Evolutionary conservation across 2,329 filamentous ascomycete genomes (phyloP), one percentile per base, ranked within the genome.

Genomic region (Rhinocladiella mackenziei): DNA sequence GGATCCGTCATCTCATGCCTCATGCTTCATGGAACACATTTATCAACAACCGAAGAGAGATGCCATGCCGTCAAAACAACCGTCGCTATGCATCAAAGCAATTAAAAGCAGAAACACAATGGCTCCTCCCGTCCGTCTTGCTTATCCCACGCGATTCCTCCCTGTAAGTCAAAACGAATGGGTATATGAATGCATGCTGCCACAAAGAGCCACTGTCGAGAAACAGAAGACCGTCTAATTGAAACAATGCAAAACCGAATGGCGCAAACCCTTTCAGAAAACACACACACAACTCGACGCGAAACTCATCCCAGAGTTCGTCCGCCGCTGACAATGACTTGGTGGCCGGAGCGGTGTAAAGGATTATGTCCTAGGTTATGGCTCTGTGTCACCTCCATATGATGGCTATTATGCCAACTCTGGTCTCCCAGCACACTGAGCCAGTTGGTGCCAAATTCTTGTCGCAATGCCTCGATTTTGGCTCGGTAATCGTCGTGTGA

Each of bases 401-500:
- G 46, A 32, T 55, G 52, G 43, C 32, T 52, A 30, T 48, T 49
- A 35, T 74, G 70, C 71, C 76, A 77, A 23, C 66, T 69, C 74
- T 92, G 86, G 58, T 95, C 89, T 48, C 85, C 84, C 38, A 97
- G 72, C 10, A 86, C 87, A 51, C 82, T 89, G 28, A 98, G 76
- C 76, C 94, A 98, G 26, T 82, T 85, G 57, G 82, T 87, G 22
- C 89, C 89, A 54, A 95, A 83, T 59, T 91, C 87, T 59, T 84
- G 84, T 50, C 89, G 83, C 41, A 96, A 69, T 2, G 85, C 81
- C 64, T 95, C 89, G 42, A 97, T 84, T 65, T 92, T 92, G 62
- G 86, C 86, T 45, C 85, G 81, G 65, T 95, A 97, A 58, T 92
- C 86, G 41, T 84, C 84, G 9, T 50, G 38, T 34, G 43, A 45